Evolutionary conservation across 148 eudicot species (phyloP), one percentile per base, ranked within the genome.

Genomic region (Rheum nobile): DNA sequence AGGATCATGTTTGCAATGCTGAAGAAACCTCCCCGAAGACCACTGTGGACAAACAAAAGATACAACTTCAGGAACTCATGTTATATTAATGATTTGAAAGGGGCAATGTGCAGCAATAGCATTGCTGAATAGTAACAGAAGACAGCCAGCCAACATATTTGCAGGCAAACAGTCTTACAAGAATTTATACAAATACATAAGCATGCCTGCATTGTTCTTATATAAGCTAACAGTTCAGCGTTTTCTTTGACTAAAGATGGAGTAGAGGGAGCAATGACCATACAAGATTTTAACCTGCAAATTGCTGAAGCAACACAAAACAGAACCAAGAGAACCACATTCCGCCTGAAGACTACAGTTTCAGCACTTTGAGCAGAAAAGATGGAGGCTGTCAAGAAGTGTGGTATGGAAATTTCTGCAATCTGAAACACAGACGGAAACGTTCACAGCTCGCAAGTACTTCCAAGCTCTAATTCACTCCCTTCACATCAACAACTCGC

Each of bases 1-100:
- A 95, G 90, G 78, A 91, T 91, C 99, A 95, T 91, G 81, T 95
- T 95, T 72, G 99, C 99, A 67, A 95, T 82, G 83, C 99, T 84
- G 81, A 95, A 95, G 79, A 83, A 90, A 87, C 93, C 85, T 80
- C 97, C 96, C 61, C 97, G 83, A 59, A 91, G 74, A 74, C 99
- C 97, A 87, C 99, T 95, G 96, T 55, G 77, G 74, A 77, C 79
- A 85, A 69, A 77, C 52, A 75, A 87, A 71, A 41, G 71, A 35
- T 26, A 75, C 35, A 67, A 13, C 74, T 72, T 84, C 80, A 87
- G 83, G 39, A 29, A 11, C 1, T 10, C 42, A 69, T 44, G 21
- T 75, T 47, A 46, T 54, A 72, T 2, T 34, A 17, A 32, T 65
- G 22, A 65, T 65, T 65, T 32, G 34, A 7, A 17, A 12, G 22